Percentiles rank a stretch among this genome's conserved stretches.
phyloP scores from a whole-genome alignment of 352 stramenopile genomes.

The Peronospora farinosa region DNA sequence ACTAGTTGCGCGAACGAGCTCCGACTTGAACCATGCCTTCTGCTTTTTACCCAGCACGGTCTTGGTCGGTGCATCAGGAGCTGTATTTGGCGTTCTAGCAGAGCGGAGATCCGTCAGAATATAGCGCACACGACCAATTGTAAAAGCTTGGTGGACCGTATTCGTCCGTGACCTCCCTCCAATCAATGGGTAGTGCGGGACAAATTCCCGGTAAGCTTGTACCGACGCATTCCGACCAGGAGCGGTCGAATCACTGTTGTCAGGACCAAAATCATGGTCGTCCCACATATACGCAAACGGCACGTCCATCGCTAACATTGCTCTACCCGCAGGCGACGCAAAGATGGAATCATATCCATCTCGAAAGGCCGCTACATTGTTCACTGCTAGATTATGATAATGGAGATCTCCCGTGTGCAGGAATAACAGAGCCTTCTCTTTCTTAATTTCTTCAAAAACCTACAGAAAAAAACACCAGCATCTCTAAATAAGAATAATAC shows the following conservation, averaged over 20 bases:
- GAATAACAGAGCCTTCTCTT: constrained; percentile 74
- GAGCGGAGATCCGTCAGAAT: constrained; percentile 80
- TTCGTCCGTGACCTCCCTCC: constrained; percentile 31
- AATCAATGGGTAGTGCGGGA: constrained; percentile 65
- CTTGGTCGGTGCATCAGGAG: constrained; percentile 64
- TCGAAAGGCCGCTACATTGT: constrained; percentile 57
- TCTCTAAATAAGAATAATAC: constrained; percentile 12
- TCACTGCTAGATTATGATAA: constrained; percentile 76
- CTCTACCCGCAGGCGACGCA: constrained; percentile 50
- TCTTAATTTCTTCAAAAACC: constrained; percentile 55
- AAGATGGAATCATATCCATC: constrained; percentile 68
- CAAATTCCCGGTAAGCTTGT: constrained; percentile 72
- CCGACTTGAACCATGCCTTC: constrained; percentile 83
- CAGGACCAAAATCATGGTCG: constrained; percentile 86
- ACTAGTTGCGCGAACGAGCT: constrained; percentile 55
- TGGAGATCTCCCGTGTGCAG: constrained; percentile 86
- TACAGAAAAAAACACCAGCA: constrained; percentile 13
- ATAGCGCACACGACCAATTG: constrained; percentile 78
- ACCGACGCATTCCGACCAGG: constrained; percentile 63
- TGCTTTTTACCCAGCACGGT: constrained; percentile 78
- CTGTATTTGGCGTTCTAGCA: constrained; percentile 58
- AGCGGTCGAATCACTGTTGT: constrained; percentile 83
- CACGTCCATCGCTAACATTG: constrained; percentile 79
- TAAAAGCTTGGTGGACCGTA: constrained; percentile 76
- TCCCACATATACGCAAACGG: constrained; percentile 89